phyloP scores from a whole-genome alignment of 2,329 filamentous ascomycete species.

The Thermomyces lanuginosus region DNA sequence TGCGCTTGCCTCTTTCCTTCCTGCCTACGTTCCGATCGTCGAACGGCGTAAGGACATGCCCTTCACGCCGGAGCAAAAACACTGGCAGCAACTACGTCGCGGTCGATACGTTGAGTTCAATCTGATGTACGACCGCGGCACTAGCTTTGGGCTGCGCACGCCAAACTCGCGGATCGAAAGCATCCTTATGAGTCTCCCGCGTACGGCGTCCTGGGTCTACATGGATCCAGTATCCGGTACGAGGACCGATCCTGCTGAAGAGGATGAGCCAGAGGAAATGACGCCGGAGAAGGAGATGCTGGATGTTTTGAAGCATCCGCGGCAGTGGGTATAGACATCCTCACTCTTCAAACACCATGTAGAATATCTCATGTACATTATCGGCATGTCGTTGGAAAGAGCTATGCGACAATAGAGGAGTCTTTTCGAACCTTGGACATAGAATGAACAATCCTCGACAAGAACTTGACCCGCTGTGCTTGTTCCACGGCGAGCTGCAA shows the following conservation, averaged over 20 bases:
- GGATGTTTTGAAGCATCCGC: constrained; percentile 48
- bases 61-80: constrained; percentile 70
- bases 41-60: constrained; percentile 81
- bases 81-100: constrained; percentile 87
- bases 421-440: no score
- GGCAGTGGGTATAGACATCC: constrained; percentile 41
- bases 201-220: constrained; percentile 88
- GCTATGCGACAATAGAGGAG: no score
- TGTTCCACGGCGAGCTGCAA: no score
- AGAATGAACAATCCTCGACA: no score
- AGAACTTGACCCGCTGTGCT: no score
- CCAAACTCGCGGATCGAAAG: constrained; percentile 86
- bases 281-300: constrained; percentile 57
- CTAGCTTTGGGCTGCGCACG: constrained; percentile 83
- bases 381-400: no score
- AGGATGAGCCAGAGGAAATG: constrained; percentile 22
- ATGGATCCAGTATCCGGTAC: constrained; percentile 52
- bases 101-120: constrained; percentile 99
- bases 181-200: constrained; percentile 89
- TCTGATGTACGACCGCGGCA: constrained; percentile 88
- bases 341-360: no score
- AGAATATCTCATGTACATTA: neutral
- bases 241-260: constrained; percentile 28
- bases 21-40: constrained; percentile 79
- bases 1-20: constrained; percentile 71